A percentile compares a stretch with the other conserved stretches of the same genome.
Conservation (phyloP, 148 eudicot species). For the Vaccinium corymbosum region DNA sequence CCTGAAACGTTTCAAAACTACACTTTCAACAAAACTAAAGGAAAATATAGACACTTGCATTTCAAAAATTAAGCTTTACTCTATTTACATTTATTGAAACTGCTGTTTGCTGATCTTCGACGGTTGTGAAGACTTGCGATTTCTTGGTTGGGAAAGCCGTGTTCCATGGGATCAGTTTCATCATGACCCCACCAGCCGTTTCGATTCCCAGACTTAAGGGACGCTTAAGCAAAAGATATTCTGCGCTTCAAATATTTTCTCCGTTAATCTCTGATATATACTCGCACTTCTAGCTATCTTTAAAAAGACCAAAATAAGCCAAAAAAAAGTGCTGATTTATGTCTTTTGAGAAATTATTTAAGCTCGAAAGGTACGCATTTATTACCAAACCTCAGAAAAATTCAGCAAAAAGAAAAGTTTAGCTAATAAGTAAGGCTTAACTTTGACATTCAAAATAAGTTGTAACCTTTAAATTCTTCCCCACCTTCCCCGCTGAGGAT, state of each 20-base stretch:
- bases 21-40: background rate
- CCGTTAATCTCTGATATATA: background rate
- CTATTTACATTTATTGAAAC: constrained; percentile 35
- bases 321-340: background rate
- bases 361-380: background rate
- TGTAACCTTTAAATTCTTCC: constrained; percentile 37
- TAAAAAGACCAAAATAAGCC: background rate
- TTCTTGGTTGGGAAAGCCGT: constrained; percentile 56
- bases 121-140: constrained; percentile 50
- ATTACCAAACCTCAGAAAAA: background rate
- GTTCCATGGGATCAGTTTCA: constrained; percentile 58
- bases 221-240: constrained; percentile 48
- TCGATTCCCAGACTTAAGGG: constrained; percentile 60
- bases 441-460: background rate
- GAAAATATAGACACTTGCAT: background rate
- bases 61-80: background rate
- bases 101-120: constrained; percentile 49
- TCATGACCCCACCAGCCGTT: constrained; percentile 65
- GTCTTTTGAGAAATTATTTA: background rate
- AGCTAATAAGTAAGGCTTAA: background rate
- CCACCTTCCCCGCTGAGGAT: constrained; percentile 49
- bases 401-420: background rate
- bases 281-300: background rate
- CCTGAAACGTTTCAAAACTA: constrained; percentile 12
- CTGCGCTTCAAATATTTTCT: constrained; percentile 20